A percentile compares a stretch with the other conserved stretches of the same genome.
These are phyloP conservation scores for Penicillium occitanis DNA, from an alignment of 2,329 filamentous ascomycete genomes.

Conservation along the genomic window DNA sequence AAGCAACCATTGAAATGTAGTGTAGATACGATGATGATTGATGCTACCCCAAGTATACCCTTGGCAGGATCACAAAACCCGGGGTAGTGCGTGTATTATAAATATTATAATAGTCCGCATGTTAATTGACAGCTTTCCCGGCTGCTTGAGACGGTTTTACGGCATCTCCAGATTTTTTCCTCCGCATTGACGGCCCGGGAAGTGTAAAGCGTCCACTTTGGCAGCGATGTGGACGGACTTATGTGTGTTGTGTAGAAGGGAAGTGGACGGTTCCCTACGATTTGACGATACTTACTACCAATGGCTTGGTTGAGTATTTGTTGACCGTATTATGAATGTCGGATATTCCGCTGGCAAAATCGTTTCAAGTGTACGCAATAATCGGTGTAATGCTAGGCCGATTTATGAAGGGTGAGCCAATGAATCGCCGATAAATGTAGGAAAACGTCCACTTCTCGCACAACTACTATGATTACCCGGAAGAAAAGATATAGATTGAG, in stretches of 20 bases:
- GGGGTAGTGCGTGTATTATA: background rate
- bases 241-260: background rate
- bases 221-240: slow-evolving; percentile 1
- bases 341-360: background rate
- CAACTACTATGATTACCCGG: background rate
- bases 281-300: background rate
- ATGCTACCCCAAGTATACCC: background rate
- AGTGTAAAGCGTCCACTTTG: slow-evolving; percentile 1
- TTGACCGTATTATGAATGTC: background rate
- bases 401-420: background rate
- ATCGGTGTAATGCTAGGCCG: slow-evolving; percentile 1
- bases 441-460: background rate
- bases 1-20: background rate
- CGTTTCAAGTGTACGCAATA: background rate
- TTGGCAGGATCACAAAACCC: background rate
- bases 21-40: background rate
- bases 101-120: background rate
- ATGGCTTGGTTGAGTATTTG: background rate
- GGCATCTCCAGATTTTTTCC: slow-evolving; percentile 1
- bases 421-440: background rate
- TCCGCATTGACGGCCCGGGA: background rate
- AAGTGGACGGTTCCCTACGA: background rate
- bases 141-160: background rate
- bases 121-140: background rate
- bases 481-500: background rate